These are phyloP conservation scores for Penicillium mononematosum DNA, from an alignment of 495 filamentous ascomycete genomes.

Conservation along the genomic window DNA sequence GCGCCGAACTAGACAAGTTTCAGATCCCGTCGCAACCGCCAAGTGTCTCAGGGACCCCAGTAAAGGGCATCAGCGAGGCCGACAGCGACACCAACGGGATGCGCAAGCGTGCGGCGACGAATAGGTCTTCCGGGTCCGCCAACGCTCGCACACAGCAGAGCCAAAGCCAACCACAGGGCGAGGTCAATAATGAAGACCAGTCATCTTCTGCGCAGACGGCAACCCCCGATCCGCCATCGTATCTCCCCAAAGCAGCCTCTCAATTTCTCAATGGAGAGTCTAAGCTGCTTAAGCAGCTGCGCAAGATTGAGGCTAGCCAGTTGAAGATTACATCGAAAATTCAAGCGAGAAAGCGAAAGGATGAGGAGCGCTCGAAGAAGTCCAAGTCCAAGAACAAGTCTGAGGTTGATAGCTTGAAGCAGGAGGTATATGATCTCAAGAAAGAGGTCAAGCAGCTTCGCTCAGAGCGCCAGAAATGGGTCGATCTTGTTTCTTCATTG, in stretches of 20 bases:
- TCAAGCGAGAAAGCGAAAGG: conserved; percentile 48
- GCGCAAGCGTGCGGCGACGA: conserved; percentile 46
- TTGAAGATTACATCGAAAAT: conserved; percentile 45
- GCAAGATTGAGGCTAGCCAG: conserved; percentile 41
- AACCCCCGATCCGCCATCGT: conserved; percentile 18
- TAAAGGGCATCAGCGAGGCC: conserved; percentile 30
- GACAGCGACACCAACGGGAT: conserved; percentile 42
- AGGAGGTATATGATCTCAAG: conserved; percentile 53
- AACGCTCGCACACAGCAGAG: conserved; percentile 62
- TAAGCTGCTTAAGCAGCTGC: conserved; percentile 39
- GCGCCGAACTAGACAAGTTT: conserved; percentile 41
- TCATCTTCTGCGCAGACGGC: conserved; percentile 9
- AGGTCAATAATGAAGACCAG: conserved; percentile 15
- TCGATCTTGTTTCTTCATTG: conserved; percentile 59
- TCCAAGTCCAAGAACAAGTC: conserved; percentile 37
- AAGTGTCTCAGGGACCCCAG: conserved; percentile 6
- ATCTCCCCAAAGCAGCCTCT: conserved; percentile 32
- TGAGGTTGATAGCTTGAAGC: conserved; percentile 51
- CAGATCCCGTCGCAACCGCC: conserved; percentile 31
- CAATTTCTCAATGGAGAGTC: conserved; percentile 36
- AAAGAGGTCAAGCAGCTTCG: conserved; percentile 57
- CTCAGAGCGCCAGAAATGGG: conserved; percentile 61
- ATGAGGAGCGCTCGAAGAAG: conserved; percentile 62
- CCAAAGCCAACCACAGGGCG: conserved; percentile 5
- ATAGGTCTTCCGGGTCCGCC: conserved; percentile 58